phyloP scores from a whole-genome alignment of 345 rosid genomes.

The Noccaea caerulescens region DNA sequence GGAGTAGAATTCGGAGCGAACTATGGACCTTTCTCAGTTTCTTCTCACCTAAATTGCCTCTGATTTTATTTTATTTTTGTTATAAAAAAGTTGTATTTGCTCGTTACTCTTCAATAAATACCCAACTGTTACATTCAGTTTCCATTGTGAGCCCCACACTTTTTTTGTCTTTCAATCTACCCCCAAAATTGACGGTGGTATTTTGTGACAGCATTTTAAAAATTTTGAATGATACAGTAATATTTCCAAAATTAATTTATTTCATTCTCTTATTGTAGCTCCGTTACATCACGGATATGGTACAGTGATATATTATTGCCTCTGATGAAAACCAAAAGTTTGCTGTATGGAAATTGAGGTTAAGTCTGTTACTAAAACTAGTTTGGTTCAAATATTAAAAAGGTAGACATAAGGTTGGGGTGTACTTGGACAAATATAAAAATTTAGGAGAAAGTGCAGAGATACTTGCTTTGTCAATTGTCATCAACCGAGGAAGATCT shows the following conservation, averaged over 20 bases:
- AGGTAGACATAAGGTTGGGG: slow-evolving; percentile 26
- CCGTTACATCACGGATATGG: no score
- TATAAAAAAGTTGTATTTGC: slow-evolving; percentile 16
- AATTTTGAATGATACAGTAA: not conserved
- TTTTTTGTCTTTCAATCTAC: not conserved
- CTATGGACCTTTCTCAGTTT: slow-evolving; percentile 34
- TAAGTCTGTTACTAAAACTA: not conserved
- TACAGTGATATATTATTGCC: not conserved
- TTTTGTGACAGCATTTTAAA: not conserved
- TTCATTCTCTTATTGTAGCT: no score
- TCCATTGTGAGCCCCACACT: slow-evolving; percentile 26
- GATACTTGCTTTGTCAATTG: slow-evolving; percentile 1
- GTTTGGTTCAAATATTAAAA: not conserved
- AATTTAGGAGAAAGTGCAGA: not conserved
- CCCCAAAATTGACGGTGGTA: slow-evolving; percentile 28
- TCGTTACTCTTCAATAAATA: slow-evolving; percentile 1
- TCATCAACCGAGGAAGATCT: slow-evolving; percentile 47
- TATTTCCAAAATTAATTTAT: not conserved
- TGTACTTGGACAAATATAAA: not conserved
- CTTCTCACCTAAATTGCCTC: slow-evolving; percentile 34
- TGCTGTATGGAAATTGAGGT: not conserved
- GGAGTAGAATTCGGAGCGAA: slow-evolving; percentile 41
- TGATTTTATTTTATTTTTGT: not conserved
- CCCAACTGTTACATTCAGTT: slow-evolving; percentile 37
- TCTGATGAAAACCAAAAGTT: not conserved